Evolutionary conservation across 768 basidiomycete genomes (phyloP).

Genomic region (Boletellus ananas): DNA sequence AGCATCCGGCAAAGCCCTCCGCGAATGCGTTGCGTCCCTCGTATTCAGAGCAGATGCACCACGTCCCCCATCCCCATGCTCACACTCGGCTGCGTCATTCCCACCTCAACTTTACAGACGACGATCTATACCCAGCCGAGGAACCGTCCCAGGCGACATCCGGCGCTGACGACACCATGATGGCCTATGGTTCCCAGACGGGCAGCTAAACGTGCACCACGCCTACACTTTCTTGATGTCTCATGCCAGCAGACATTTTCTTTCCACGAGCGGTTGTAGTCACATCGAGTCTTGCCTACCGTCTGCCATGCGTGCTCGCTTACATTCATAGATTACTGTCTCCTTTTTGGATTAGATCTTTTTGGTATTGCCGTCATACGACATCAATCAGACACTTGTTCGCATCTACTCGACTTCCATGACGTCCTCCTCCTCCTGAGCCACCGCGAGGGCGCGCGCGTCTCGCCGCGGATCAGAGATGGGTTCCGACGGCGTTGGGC

Average conservation of each 20-base stretch:
- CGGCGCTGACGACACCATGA: conserved; percentile 41
- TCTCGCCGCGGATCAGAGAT: not conserved
- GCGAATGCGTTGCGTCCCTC: conserved; percentile 49
- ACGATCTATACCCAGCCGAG: conserved; percentile 32
- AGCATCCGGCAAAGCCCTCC: conserved; percentile 30
- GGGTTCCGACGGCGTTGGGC: not conserved
- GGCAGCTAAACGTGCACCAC: conserved; percentile 15
- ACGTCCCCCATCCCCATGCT: conserved; percentile 76
- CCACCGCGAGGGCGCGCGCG: not conserved
- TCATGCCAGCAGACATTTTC: conserved; percentile 2
- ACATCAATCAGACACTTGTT: not conserved
- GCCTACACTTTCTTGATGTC: not conserved
- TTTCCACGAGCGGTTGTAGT: too few relatives aligned
- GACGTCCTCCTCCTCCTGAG: conserved; percentile 38
- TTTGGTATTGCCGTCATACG: conserved; percentile 17
- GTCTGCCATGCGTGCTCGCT: not conserved
- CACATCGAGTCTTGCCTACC: too few relatives aligned
- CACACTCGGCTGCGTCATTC: conserved; percentile 72
- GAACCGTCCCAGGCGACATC: conserved; percentile 26
- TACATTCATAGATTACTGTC: conserved; percentile 25
- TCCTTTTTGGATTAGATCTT: conserved; percentile 24
- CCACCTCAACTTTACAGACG: conserved; percentile 40
- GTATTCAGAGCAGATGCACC: conserved; percentile 68
- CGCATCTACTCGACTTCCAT: conserved; percentile 49
- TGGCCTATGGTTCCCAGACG: conserved; percentile 42